A percentile compares a stretch with the other conserved stretches of the same genome.
Conservation (phyloP, 2,329 filamentous ascomycete genomes). For the Plenodomus lindquistii region DNA sequence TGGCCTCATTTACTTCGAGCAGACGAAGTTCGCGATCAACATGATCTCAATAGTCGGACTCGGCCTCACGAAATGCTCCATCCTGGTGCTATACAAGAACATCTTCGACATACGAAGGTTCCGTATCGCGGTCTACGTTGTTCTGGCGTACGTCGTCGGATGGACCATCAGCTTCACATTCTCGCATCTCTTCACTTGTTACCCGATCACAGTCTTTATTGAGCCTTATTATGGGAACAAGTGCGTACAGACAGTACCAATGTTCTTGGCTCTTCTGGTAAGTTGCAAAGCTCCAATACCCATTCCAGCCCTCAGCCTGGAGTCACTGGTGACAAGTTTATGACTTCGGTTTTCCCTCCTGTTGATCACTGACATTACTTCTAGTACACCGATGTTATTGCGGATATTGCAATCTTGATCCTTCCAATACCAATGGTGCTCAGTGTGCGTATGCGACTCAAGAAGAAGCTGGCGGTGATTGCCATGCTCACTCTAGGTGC, state of each 20-base stretch:
- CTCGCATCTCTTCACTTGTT: constrained; percentile 32
- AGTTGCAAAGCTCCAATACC: constrained; percentile 4
- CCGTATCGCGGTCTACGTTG: constrained; percentile 22
- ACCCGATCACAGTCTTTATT: constrained; percentile 32
- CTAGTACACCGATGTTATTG: constrained; percentile 24
- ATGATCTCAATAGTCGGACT: constrained; percentile 31
- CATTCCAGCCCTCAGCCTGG: too few species aligned
- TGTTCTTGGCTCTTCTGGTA: constrained; percentile 26
- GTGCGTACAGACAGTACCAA: constrained; percentile 26
- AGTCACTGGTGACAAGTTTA: too few species aligned
- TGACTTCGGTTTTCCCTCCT: neutral
- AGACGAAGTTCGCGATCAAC: constrained; percentile 35
- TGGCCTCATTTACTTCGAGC: constrained; percentile 26
- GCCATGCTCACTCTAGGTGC: constrained; percentile 26
- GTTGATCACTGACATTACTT: constrained; percentile 2
- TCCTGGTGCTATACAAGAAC: constrained; percentile 35
- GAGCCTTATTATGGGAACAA: constrained; percentile 30
- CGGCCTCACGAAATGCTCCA: constrained; percentile 34
- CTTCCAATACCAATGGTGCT: constrained; percentile 33
- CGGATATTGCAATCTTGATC: constrained; percentile 25
- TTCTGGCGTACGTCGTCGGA: constrained; percentile 22
- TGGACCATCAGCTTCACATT: constrained; percentile 32
- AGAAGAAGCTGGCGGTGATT: constrained; percentile 25
- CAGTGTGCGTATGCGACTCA: constrained; percentile 19
- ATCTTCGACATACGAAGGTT: constrained; percentile 30